Evolutionary conservation across 495 filamentous ascomycete species (phyloP).

Genomic region (Podospora conica): DNA sequence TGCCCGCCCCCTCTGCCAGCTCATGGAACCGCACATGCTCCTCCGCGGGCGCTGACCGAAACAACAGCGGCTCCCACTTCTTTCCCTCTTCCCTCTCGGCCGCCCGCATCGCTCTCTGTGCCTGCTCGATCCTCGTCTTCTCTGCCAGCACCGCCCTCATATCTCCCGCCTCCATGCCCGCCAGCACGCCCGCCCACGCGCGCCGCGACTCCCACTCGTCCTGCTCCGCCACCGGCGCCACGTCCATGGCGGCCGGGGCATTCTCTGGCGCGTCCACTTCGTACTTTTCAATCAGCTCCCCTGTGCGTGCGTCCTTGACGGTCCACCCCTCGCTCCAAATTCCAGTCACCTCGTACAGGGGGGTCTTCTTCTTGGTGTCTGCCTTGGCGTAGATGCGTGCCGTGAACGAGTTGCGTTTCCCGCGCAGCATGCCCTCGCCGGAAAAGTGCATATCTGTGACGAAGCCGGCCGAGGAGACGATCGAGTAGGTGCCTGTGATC

Average conservation of each 20-base stretch:
- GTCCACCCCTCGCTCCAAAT: constrained; percentile 39
- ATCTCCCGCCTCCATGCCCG: constrained; percentile 28
- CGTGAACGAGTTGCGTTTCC: constrained; percentile 32
- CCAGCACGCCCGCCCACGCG: constrained; percentile 36
- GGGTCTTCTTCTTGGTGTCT: constrained; percentile 11
- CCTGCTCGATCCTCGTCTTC: constrained; percentile 36
- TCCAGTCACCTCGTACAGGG: constrained; percentile 31
- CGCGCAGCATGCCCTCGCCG: constrained; percentile 30
- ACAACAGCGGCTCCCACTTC: constrained; percentile 55
- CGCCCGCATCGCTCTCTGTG: constrained; percentile 53
- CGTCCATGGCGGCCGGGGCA: constrained; percentile 17
- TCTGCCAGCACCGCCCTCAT: constrained; percentile 30
- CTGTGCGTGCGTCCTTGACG: constrained; percentile 28
- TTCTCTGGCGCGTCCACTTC: constrained; percentile 28
- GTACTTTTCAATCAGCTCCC: constrained; percentile 27
- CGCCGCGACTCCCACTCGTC: constrained; percentile 40
- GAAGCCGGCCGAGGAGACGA: constrained; percentile 32
- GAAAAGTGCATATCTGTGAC: constrained; percentile 34
- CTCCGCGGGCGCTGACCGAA: constrained; percentile 15
- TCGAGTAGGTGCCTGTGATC: constrained; percentile 31
- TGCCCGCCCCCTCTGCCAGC: constrained; percentile 15
- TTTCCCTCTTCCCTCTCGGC: constrained; percentile 51
- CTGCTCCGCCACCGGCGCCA: constrained; percentile 28
- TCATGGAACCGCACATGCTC: constrained; percentile 24
- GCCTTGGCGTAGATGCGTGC: constrained; percentile 20